Evolutionary conservation across 306 rosid genomes (phyloP).

Genomic region (Ceratonia siliqua): DNA sequence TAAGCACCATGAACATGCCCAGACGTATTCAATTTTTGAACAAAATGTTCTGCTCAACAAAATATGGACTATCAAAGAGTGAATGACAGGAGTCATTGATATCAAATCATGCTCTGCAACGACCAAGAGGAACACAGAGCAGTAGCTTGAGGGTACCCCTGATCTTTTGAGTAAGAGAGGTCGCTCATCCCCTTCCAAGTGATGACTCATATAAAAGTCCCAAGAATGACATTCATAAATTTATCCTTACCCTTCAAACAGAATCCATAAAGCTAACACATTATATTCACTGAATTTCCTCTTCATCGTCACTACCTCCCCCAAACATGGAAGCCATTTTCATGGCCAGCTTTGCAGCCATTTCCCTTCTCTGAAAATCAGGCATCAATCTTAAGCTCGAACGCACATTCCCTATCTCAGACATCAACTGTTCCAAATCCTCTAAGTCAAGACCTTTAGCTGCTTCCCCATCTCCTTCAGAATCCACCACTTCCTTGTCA

Average conservation of each 20-base stretch:
- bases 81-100: neutral
- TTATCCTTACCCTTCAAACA: neutral
- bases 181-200: conserved; percentile 11
- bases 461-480: conserved; percentile 39
- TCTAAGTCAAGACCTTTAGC: conserved; percentile 58
- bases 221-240: neutral
- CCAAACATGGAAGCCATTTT: conserved; percentile 88
- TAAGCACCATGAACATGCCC: conserved; percentile 12
- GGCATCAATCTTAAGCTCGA: conserved; percentile 83
- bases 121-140: neutral
- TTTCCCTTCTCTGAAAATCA: conserved; percentile 84
- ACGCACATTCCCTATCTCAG: conserved; percentile 84
- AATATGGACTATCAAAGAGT: neutral
- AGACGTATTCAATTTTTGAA: neutral
- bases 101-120: conserved; percentile 25
- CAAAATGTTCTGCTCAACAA: conserved; percentile 4
- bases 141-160: neutral
- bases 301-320: conserved; percentile 73
- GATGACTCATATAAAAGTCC: neutral
- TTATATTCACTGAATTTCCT: conserved; percentile 38
- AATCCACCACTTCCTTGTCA: conserved; percentile 37
- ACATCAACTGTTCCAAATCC: conserved; percentile 85
- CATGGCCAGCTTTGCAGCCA: conserved; percentile 84
- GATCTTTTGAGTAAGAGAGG: conserved; percentile 3
- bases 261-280: conserved; percentile 12